A percentile compares a stretch with the other conserved stretches of the same genome.
phyloP scores from a whole-genome alignment of 2,329 filamentous ascomycete species.

The Dothistroma pini region DNA sequence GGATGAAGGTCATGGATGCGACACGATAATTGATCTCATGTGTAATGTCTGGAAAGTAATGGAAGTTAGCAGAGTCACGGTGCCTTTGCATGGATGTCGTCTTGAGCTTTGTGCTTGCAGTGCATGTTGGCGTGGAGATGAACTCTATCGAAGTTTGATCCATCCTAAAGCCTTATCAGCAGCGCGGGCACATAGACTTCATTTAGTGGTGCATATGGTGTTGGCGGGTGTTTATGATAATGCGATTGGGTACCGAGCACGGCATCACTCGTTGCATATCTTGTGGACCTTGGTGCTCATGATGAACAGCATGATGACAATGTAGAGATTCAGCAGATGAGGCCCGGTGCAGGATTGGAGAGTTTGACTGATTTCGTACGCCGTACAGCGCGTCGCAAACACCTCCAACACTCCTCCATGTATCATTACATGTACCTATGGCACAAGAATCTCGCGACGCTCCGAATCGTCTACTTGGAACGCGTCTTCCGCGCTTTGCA shows the following conservation, averaged over 20 bases:
- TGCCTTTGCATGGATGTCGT: neutral
- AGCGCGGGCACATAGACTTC: neutral
- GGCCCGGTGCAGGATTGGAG: too few species aligned
- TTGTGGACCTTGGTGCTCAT: too few species aligned
- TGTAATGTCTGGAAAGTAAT: neutral
- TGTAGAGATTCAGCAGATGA: too few species aligned
- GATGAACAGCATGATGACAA: too few species aligned
- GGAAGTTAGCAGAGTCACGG: neutral
- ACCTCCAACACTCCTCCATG: too few species aligned
- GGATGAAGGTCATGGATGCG: neutral
- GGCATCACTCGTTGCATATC: neutral
- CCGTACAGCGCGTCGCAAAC: too few species aligned
- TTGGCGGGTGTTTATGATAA: neutral
- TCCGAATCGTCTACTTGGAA: too few species aligned
- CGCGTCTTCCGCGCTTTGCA: too few species aligned
- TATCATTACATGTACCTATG: too few species aligned
- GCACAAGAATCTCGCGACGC: too few species aligned
- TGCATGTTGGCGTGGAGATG: neutral
- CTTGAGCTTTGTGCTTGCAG: neutral
- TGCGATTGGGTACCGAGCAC: neutral
- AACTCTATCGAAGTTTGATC: neutral
- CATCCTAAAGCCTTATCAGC: neutral
- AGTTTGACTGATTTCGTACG: too few species aligned
- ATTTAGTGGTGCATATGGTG: neutral
- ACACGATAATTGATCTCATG: neutral